Percentiles rank a stretch among this genome's conserved stretches.
These are phyloP conservation scores for Phanerochaete sordida DNA, from an alignment of 768 basidiomycete species.

Conservation along the genomic window DNA sequence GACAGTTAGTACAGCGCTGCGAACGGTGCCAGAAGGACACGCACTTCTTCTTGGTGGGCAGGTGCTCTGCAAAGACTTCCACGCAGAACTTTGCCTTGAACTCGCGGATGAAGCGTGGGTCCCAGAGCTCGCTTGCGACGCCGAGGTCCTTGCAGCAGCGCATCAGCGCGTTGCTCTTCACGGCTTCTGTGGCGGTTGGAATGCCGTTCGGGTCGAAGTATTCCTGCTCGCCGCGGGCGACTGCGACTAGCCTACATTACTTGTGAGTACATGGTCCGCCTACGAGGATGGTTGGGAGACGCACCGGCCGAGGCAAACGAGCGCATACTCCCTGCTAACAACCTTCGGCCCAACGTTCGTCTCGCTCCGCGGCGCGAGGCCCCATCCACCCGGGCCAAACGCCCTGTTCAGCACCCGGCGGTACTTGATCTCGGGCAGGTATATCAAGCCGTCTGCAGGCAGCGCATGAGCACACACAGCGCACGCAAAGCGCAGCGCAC, in stretches of 20 bases:
- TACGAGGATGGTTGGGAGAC: conserved; percentile 30
- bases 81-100: conserved; percentile 84
- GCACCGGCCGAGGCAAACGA: conserved; percentile 89
- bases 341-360: conserved; percentile 85
- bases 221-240: conserved; percentile 94
- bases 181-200: conserved; percentile 90
- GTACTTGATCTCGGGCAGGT: conserved; percentile 97
- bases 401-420: conserved; percentile 87
- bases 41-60: conserved; percentile 87
- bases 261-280: too few relatives aligned
- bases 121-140: conserved; percentile 96
- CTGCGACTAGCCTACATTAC: conserved; percentile 75
- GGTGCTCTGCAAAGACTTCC: conserved; percentile 84
- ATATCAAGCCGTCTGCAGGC: conserved; percentile 86
- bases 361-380: conserved; percentile 89
- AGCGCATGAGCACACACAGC: background rate
- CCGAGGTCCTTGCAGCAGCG: conserved; percentile 96
- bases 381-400: conserved; percentile 97
- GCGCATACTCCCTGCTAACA: conserved; percentile 91
- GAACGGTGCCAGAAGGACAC: conserved; percentile 26
- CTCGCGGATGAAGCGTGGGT: conserved; percentile 91
- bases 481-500: conserved; percentile 16
- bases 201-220: conserved; percentile 92
- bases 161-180: conserved; percentile 97
- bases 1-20: background rate